Percentiles rank a stretch among this genome's conserved stretches.
Conservation (phyloP, 1,284 basidiomycete species). For the Pterula multifida region DNA sequence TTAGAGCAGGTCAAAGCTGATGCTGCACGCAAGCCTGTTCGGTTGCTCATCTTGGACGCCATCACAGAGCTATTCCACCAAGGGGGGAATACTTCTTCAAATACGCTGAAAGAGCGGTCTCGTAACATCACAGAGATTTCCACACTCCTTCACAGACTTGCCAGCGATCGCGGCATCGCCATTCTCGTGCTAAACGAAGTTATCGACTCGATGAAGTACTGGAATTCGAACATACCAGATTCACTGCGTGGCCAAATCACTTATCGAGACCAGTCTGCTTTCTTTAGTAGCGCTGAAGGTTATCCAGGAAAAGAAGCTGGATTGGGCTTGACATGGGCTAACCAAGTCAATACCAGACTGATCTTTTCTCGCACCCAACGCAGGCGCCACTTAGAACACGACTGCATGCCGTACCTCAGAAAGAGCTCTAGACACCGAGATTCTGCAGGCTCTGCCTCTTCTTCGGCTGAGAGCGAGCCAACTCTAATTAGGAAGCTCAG, state of each 20-base stretch:
- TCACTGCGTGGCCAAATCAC: constrained; percentile 24
- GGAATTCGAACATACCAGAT: constrained; percentile 13
- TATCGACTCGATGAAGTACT: constrained; percentile 52
- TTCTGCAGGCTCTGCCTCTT: neutral
- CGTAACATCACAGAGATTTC: constrained; percentile 58
- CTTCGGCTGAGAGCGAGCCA: constrained; percentile 18
- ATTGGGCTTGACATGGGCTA: constrained; percentile 85
- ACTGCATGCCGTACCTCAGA: constrained; percentile 19
- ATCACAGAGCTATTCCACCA: constrained; percentile 72
- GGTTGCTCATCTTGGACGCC: constrained; percentile 71
- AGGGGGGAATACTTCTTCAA: constrained; percentile 37
- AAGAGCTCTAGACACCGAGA: constrained; percentile 9
- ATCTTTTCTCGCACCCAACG: constrained; percentile 72
- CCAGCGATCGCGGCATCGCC: constrained; percentile 50
- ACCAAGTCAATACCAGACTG: constrained; percentile 74
- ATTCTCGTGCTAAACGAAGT: constrained; percentile 83
- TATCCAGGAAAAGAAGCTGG: constrained; percentile 62
- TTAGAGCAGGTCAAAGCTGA: constrained; percentile 25
- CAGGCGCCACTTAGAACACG: constrained; percentile 38
- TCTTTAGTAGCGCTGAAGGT: constrained; percentile 60
- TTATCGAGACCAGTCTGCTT: constrained; percentile 66
- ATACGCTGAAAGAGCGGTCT: constrained; percentile 57
- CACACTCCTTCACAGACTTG: constrained; percentile 54
- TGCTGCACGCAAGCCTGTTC: constrained; percentile 37
- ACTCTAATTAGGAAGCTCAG: constrained; percentile 50